A percentile compares a stretch with the other conserved stretches of the same genome.
Evolutionary conservation across 1,284 basidiomycete genomes (phyloP).

Genomic region (Irpex rosettiformis): DNA sequence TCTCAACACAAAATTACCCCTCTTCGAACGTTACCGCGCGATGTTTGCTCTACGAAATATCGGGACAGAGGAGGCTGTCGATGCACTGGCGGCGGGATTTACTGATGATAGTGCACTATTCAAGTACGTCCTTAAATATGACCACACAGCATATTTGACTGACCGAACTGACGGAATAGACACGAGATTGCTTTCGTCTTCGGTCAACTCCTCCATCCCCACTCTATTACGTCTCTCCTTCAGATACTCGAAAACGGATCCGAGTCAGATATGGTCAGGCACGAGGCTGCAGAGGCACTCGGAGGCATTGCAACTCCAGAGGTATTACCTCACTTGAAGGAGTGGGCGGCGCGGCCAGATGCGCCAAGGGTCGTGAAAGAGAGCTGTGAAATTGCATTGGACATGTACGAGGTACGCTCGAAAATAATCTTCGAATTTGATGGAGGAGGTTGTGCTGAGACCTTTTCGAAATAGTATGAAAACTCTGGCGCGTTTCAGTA

Average conservation of each 20-base stretch:
- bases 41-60: slow-evolving; percentile 98
- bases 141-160: neutral
- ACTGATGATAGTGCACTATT: slow-evolving; percentile 85
- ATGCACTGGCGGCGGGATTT: slow-evolving; percentile 91
- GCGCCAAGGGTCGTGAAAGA: slow-evolving; percentile 91
- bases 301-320: slow-evolving; percentile 95
- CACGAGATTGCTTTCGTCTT: slow-evolving; percentile 99
- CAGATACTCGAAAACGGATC: slow-evolving; percentile 67
- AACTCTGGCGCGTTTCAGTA: slow-evolving; percentile 92
- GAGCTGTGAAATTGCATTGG: slow-evolving; percentile 94
- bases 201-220: slow-evolving; percentile 89
- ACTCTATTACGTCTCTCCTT: slow-evolving; percentile 86
- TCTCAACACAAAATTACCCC: slow-evolving; percentile 65
- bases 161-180: too few species aligned
- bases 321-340: slow-evolving; percentile 81
- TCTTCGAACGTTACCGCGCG: slow-evolving; percentile 95
- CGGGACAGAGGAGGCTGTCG: slow-evolving; percentile 77
- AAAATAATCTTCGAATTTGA: neutral
- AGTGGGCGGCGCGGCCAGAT: slow-evolving; percentile 79
- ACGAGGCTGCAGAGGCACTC: slow-evolving; percentile 97
- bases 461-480: slow-evolving; percentile 66
- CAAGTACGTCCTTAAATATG: slow-evolving; percentile 54
- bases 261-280: slow-evolving; percentile 97
- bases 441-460: neutral
- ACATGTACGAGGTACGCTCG: slow-evolving; percentile 91